Evolutionary conservation across 2,329 filamentous ascomycete species (phyloP), one percentile per base, ranked within the genome.

Genomic region (Colletotrichum kahawae): DNA sequence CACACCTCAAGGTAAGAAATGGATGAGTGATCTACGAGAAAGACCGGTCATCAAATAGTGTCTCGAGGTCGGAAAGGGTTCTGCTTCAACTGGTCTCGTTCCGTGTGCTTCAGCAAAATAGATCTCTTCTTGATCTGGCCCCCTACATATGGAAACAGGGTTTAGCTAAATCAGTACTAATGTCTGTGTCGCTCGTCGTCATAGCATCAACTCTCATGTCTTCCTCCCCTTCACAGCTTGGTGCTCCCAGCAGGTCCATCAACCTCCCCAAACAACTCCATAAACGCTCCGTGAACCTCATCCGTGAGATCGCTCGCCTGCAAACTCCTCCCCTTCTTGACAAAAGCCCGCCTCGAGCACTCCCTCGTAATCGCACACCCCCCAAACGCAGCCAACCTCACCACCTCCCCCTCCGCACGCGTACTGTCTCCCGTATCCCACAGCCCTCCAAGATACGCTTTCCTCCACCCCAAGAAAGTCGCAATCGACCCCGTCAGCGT

Each of bases 241-340:
- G 82, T 80, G 2, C 77, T 78, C 6, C 79, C 79, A 16, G 84
- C 78, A 7, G 84, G 84, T 8, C 80, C 86, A 48, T 90, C 90
- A 5, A 90, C 88, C 78, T 96, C 94, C 1, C 95, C 96, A 81
- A 98, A 93, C 21, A 98, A 83, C 75, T 92, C 92, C 80, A 94
- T 83, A 83, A 98, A 98, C 1, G 95, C 94, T 38, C 87, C 87
- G 80, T 98, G 93, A 12, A 99, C 94, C 85, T 98, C 94, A 21
- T 97, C 95, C 0, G 96, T 98, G 82, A 99, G 85, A 84, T 98
- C 97, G 78, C 94, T 95, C 1, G 97, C 97, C 86, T 98, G 97
- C 82, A 99, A 86, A 81, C 94, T 95, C 77, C 97, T 91, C 1
- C 97, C 96, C 81, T 93, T 95, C 83, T 96, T 94, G 79, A 91